phyloP scores from a whole-genome alignment of 768 basidiomycete species.

The Rhizopogon vulgaris region DNA sequence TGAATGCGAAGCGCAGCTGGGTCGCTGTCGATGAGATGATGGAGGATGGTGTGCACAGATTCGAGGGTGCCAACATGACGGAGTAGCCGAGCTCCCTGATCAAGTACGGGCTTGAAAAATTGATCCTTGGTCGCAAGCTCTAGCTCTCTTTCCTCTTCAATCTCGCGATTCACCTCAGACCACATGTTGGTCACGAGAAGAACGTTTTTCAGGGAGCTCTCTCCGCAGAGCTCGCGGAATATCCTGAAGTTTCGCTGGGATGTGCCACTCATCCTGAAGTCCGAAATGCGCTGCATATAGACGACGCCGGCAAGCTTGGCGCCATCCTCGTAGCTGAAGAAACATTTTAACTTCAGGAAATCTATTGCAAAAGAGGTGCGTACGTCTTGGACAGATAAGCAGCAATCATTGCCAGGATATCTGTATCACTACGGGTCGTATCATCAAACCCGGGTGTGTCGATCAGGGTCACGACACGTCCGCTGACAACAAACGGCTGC shows the following conservation, averaged over 20 bases:
- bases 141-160: conserved; percentile 37
- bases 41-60: conserved; percentile 39
- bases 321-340: conserved; percentile 24
- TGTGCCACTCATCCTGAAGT: conserved; percentile 43
- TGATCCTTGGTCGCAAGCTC: conserved; percentile 35
- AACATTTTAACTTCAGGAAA: not conserved
- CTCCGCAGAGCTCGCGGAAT: conserved; percentile 48
- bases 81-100: conserved; percentile 39
- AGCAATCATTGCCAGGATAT: conserved; percentile 46
- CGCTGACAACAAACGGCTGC: conserved; percentile 39
- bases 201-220: conserved; percentile 40
- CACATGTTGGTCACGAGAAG: conserved; percentile 51
- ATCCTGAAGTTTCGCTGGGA: conserved; percentile 44
- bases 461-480: conserved; percentile 39
- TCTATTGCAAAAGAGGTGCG: conserved; percentile 1
- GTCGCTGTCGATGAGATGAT: conserved; percentile 32
- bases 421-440: conserved; percentile 40
- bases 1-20: conserved; percentile 47
- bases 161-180: conserved; percentile 32
- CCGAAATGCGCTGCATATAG: conserved; percentile 49
- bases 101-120: conserved; percentile 47
- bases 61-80: conserved; percentile 35
- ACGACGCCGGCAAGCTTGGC: conserved; percentile 44
- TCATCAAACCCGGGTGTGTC: conserved; percentile 65
- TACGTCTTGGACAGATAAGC: conserved; percentile 29